phyloP scores from a whole-genome alignment of 2,329 filamentous ascomycete species.

The Annulohypoxylon truncatum region DNA sequence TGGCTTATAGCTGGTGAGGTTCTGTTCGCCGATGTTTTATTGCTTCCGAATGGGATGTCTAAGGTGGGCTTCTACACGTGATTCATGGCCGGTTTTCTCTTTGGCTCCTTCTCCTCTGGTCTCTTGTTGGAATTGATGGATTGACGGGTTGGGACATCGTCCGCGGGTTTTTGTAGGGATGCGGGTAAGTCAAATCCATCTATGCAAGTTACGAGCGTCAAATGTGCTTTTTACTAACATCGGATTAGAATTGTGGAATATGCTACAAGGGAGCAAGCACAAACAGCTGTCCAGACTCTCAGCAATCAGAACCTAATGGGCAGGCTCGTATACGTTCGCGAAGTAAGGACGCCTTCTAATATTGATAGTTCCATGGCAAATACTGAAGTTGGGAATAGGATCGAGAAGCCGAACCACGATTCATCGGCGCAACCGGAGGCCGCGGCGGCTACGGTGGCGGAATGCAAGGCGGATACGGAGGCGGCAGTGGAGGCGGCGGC shows the following conservation, averaged over 20 bases:
- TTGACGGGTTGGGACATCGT: constrained; percentile 98
- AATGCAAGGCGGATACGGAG: constrained; percentile 64
- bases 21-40: constrained; percentile 98
- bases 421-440: constrained; percentile 78
- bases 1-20: constrained; percentile 89
- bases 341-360: constrained; percentile 68
- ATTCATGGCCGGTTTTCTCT: constrained; percentile 86
- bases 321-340: constrained; percentile 96
- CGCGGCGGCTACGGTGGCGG: constrained; percentile 64
- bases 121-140: constrained; percentile 90
- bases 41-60: constrained; percentile 99
- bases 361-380: constrained; percentile 27
- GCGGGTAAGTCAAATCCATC: constrained; percentile 79
- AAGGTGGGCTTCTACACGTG: constrained; percentile 98
- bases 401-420: constrained; percentile 96
- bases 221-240: constrained; percentile 14
- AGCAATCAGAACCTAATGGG: constrained; percentile 99
- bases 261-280: constrained; percentile 98
- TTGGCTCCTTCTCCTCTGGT: constrained; percentile 69
- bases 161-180: constrained; percentile 96
- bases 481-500: constrained; percentile 61
- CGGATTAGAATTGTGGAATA: constrained; percentile 96
- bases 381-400: constrained; percentile 68
- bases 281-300: constrained; percentile 95
- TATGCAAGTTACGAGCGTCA: constrained; percentile 47